These are phyloP conservation scores for Binderoboletus segoi DNA, from an alignment of 1,284 basidiomycete genomes.

Conservation along the genomic window DNA sequence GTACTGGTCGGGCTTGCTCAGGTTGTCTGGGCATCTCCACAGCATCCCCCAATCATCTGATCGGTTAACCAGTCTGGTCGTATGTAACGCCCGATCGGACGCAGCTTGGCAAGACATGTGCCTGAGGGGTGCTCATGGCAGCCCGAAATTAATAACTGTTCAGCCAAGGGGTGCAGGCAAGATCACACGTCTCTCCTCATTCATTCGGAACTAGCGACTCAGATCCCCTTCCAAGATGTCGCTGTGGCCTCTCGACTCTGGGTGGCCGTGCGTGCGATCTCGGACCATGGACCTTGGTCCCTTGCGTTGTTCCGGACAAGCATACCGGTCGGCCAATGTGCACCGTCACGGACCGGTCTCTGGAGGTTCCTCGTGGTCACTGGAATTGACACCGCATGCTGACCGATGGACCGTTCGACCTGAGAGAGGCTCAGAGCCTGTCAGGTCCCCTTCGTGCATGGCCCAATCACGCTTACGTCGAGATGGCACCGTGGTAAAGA, in stretches of 20 bases:
- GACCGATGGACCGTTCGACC: neutral
- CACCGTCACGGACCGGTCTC: neutral
- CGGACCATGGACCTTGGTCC: constrained; percentile 1
- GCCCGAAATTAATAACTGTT: neutral
- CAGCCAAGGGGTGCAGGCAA: neutral
- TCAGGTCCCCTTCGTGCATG: neutral
- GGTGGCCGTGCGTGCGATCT: neutral
- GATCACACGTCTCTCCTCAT: neutral
- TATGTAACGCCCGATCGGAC: constrained; percentile 10
- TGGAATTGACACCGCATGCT: neutral
- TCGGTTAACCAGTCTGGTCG: neutral
- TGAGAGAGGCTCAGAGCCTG: too few species aligned
- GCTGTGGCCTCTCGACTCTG: neutral
- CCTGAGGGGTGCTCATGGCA: constrained; percentile 9
- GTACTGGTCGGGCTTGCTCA: constrained; percentile 12
- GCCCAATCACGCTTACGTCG: neutral
- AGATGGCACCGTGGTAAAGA: constrained; percentile 18
- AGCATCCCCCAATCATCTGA: constrained; percentile 15
- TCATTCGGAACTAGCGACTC: neutral
- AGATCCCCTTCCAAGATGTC: constrained; percentile 3
- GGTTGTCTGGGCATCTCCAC: constrained; percentile 12
- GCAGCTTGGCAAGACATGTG: constrained; percentile 15
- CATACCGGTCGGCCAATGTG: constrained; percentile 3
- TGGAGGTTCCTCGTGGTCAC: constrained; percentile 11
- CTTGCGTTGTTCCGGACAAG: neutral